Conservation (phyloP, 495 filamentous ascomycete species). For the Xylaria acuta region DNA sequence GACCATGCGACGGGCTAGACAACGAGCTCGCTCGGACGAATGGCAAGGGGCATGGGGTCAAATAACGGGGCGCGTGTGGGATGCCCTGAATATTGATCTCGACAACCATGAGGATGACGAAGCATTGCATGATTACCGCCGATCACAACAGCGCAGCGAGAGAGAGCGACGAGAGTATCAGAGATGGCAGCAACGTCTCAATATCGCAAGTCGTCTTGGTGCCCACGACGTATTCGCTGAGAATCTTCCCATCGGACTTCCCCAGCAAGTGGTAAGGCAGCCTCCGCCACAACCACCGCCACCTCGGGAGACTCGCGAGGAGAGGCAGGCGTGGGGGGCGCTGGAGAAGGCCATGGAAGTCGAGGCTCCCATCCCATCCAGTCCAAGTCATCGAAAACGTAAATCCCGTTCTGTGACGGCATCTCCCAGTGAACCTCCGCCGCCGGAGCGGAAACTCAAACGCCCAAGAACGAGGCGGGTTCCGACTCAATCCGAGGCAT, state of each 20-base stretch:
- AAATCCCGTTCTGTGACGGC: slow-evolving; percentile 74
- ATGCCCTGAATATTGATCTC: slow-evolving; percentile 74
- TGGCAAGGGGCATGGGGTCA: slow-evolving; percentile 64
- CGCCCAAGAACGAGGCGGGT: slow-evolving; percentile 72
- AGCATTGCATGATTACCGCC: slow-evolving; percentile 51
- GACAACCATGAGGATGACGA: slow-evolving; percentile 91
- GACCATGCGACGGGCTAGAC: slow-evolving; percentile 52
- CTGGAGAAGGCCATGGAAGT: slow-evolving; percentile 82
- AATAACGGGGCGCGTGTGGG: slow-evolving; percentile 56
- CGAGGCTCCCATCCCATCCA: slow-evolving; percentile 48
- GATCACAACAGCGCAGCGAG: slow-evolving; percentile 64
- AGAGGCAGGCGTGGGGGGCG: slow-evolving; percentile 85
- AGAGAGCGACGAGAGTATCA: slow-evolving; percentile 70
- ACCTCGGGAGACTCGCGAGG: slow-evolving; percentile 74
- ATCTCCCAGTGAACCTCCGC: slow-evolving; percentile 70
- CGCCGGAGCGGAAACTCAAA: slow-evolving; percentile 79
- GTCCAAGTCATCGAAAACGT: slow-evolving; percentile 64
- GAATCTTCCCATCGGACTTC: slow-evolving; percentile 51
- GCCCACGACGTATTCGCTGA: slow-evolving; percentile 70
- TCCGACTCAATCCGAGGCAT: slow-evolving; percentile 44
- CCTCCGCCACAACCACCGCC: slow-evolving; percentile 44
- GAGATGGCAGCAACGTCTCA: slow-evolving; percentile 79
- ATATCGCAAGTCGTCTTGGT: slow-evolving; percentile 78
- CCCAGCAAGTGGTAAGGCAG: slow-evolving; percentile 35
- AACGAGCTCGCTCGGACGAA: slow-evolving; percentile 54